Evolutionary conservation across 495 filamentous ascomycete genomes (phyloP).

Genomic region (Penicillium parvum): DNA sequence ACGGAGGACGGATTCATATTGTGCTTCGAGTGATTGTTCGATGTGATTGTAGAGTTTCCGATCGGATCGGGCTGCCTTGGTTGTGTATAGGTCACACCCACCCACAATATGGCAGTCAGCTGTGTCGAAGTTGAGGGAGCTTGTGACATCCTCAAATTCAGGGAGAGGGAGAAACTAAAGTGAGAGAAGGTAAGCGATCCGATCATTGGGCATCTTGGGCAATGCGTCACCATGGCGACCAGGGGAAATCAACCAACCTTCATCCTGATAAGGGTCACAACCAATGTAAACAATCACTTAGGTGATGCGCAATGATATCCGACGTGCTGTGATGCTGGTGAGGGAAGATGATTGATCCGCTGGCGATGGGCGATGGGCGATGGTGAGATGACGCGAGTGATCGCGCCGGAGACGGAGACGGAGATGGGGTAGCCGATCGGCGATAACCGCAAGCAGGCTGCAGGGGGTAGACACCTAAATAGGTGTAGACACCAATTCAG

Average conservation of each 20-base stretch:
- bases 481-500: conserved; percentile 7
- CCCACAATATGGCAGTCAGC: conserved; percentile 84
- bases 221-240: conserved; percentile 8
- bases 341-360: neutral
- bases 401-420: conserved; percentile 24
- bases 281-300: neutral
- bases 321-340: neutral
- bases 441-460: conserved; percentile 23
- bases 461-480: no score
- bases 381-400: conserved; percentile 17
- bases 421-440: conserved; percentile 21
- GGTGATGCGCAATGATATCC: neutral
- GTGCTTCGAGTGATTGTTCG: conserved; percentile 78
- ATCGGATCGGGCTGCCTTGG: conserved; percentile 88
- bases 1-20: conserved; percentile 81
- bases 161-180: conserved; percentile 82
- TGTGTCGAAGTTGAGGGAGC: conserved; percentile 90
- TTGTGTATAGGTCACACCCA: conserved; percentile 93
- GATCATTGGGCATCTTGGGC: conserved; percentile 1
- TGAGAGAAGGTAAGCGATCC: neutral
- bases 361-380: conserved; percentile 2
- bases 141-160: conserved; percentile 81
- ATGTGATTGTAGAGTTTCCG: conserved; percentile 97
- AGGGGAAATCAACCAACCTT: conserved; percentile 20
- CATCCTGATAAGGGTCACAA: conserved; percentile 11